These are phyloP conservation scores for Guadua angustifolia DNA, from an alignment of 176 grass and related monocot species.

Conservation along the genomic window DNA sequence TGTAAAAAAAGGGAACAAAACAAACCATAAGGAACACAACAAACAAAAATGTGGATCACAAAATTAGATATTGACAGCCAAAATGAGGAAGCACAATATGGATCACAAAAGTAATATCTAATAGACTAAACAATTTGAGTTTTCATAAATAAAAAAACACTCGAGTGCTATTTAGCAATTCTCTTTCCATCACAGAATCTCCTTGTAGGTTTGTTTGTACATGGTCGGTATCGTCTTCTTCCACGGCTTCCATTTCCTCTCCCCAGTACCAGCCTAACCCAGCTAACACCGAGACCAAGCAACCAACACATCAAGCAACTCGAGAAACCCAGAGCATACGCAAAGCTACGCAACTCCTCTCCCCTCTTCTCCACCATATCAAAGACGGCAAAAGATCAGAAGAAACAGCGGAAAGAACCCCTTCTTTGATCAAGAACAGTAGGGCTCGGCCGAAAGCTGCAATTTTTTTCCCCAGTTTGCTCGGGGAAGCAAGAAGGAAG, in stretches of 20 bases:
- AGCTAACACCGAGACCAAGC: neutral
- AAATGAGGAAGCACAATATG: too few relatives aligned
- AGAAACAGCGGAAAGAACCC: neutral
- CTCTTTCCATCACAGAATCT: constrained; percentile 26
- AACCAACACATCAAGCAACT: constrained; percentile 4
- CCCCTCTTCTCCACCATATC: neutral
- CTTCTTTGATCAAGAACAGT: constrained; percentile 18
- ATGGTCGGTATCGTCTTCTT: constrained; percentile 7
- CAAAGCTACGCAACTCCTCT: too few relatives aligned
- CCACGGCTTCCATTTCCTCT: neutral
- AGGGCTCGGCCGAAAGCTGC: neutral
- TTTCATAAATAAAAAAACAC: too few relatives aligned
- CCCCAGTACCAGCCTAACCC: constrained; percentile 35
- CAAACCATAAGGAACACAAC: too few relatives aligned
- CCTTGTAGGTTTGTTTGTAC: neutral
- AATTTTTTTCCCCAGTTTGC: neutral
- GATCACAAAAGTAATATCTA: too few relatives aligned
- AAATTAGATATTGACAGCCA: too few relatives aligned
- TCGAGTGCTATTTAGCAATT: too few relatives aligned
- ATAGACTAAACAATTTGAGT: too few relatives aligned
- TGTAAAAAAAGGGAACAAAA: too few relatives aligned
- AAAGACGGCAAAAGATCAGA: neutral
- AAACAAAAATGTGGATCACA: too few relatives aligned
- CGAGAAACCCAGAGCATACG: neutral
- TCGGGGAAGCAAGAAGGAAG: neutral